Percentiles rank a stretch among this genome's conserved stretches.
These are phyloP conservation scores for Phytophthora lateralis DNA, from an alignment of 352 stramenopile genomes.

Conservation along the genomic window DNA sequence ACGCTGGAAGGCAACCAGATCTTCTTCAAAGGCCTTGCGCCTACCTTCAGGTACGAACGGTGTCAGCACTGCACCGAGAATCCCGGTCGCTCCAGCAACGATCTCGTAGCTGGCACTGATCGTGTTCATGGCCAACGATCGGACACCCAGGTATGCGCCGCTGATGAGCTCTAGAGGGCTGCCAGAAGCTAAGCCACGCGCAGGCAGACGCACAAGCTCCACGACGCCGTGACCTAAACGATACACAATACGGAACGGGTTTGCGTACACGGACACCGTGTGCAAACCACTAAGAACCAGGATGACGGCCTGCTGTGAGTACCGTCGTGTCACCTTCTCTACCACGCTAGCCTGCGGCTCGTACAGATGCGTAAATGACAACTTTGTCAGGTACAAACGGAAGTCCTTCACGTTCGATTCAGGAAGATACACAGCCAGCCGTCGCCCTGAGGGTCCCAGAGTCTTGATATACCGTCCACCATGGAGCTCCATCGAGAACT, in stretches of 20 bases:
- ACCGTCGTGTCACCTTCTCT: conserved; percentile 78
- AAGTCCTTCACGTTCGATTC: conserved; percentile 92
- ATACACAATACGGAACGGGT: conserved; percentile 89
- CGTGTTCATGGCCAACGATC: conserved; percentile 87
- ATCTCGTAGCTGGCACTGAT: conserved; percentile 92
- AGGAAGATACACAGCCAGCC: conserved; percentile 83
- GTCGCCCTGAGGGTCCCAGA: conserved; percentile 69
- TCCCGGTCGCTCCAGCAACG: conserved; percentile 77
- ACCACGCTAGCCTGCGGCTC: conserved; percentile 76
- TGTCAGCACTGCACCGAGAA: conserved; percentile 72
- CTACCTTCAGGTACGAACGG: conserved; percentile 75
- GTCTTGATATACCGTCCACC: conserved; percentile 86
- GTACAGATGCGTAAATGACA: conserved; percentile 86
- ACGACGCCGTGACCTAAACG: conserved; percentile 82
- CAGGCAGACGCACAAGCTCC: conserved; percentile 80
- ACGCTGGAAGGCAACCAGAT: conserved; percentile 85
- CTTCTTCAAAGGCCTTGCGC: conserved; percentile 81
- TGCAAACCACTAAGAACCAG: conserved; percentile 84
- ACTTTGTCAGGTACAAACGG: conserved; percentile 79
- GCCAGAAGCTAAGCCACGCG: conserved; percentile 77
- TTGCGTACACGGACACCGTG: conserved; percentile 88
- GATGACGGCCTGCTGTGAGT: conserved; percentile 87
- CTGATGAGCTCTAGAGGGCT: conserved; percentile 86
- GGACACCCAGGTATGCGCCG: conserved; percentile 82
- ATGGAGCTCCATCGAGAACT: conserved; percentile 89